These are phyloP conservation scores for Thinopyrum elongatum DNA, from an alignment of 176 grass and related monocot species.

Conservation along the genomic window DNA sequence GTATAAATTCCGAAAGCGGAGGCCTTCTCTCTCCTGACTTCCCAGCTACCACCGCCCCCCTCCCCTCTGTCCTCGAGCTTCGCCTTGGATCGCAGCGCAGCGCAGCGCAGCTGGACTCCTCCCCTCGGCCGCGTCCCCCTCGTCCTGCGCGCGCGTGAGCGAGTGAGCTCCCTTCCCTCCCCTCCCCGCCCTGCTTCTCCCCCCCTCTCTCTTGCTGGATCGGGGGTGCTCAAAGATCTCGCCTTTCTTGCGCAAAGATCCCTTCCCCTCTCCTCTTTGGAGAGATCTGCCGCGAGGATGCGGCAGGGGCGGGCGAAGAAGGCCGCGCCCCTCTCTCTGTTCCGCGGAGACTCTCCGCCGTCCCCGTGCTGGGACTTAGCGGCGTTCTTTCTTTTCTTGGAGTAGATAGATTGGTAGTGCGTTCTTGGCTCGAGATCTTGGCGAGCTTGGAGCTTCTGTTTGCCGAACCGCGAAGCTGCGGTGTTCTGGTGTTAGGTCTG, in stretches of 20 bases:
- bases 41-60: conserved; percentile 34
- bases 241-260: conserved; percentile 5
- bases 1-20: conserved; percentile 25
- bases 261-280: not conserved
- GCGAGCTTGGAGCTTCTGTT: not conserved
- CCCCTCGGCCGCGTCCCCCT: not conserved
- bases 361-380: not conserved
- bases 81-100: conserved; percentile 44
- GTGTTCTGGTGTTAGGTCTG: not conserved
- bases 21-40: conserved; percentile 13
- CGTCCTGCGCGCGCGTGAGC: not conserved
- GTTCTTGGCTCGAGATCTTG: conserved; percentile 20
- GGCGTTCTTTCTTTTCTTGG: not conserved
- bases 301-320: conserved; percentile 51
- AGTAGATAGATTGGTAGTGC: not conserved
- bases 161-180: conserved; percentile 7
- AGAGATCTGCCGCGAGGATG: conserved; percentile 17
- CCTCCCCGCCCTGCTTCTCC: not conserved
- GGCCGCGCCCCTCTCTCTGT: conserved; percentile 22
- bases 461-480: not conserved
- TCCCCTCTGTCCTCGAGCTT: conserved; percentile 8
- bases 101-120: conserved; percentile 41
- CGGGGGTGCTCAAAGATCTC: conserved; percentile 24
- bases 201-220: conserved; percentile 11
- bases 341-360: not conserved